Conservation (phyloP, 805 yeast genomes). For the Pichia cephalocereana region DNA sequence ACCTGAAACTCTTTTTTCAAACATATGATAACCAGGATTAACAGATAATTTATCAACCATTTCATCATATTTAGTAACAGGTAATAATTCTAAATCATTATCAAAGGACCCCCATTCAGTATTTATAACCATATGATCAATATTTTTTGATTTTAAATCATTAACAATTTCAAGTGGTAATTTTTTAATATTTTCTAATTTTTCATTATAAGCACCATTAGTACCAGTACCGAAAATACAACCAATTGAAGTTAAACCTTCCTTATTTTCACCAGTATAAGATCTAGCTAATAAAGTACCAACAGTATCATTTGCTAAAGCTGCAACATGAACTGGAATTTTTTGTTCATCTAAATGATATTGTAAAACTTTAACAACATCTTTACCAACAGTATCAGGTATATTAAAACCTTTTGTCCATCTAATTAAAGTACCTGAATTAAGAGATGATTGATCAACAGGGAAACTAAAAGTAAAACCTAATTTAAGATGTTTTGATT, state of each 20-base stretch:
- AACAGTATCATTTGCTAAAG: constrained; percentile 92
- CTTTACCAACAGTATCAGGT: constrained; percentile 75
- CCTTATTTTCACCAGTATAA: constrained; percentile 56
- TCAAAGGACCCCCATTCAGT: constrained; percentile 99
- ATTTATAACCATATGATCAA: constrained; percentile 74
- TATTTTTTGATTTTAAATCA: constrained; percentile 33
- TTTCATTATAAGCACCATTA: constrained; percentile 88
- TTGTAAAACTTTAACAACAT: constrained; percentile 70
- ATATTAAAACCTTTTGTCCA: constrained; percentile 97
- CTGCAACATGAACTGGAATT: constrained; percentile 65
- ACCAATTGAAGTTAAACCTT: constrained; percentile 75
- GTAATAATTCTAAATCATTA: constrained; percentile 65
- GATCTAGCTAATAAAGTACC: constrained; percentile 89
- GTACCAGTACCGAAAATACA: constrained; percentile 97
- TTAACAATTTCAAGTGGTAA: constrained; percentile 40
- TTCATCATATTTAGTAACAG: constrained; percentile 69
- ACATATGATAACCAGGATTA: constrained; percentile 81
- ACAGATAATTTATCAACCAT: constrained; percentile 64
- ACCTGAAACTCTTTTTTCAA: constrained; percentile 87
- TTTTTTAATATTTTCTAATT: constrained; percentile 63
- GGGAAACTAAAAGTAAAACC: constrained; percentile 97
- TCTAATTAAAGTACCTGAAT: constrained; percentile 73
- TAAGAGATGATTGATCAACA: constrained; percentile 72
- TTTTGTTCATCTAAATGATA: constrained; percentile 49
- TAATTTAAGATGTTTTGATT: constrained; percentile 39